Evolutionary conservation across 1,284 basidiomycete genomes (phyloP).

Genomic region (Trametes versicolor): DNA sequence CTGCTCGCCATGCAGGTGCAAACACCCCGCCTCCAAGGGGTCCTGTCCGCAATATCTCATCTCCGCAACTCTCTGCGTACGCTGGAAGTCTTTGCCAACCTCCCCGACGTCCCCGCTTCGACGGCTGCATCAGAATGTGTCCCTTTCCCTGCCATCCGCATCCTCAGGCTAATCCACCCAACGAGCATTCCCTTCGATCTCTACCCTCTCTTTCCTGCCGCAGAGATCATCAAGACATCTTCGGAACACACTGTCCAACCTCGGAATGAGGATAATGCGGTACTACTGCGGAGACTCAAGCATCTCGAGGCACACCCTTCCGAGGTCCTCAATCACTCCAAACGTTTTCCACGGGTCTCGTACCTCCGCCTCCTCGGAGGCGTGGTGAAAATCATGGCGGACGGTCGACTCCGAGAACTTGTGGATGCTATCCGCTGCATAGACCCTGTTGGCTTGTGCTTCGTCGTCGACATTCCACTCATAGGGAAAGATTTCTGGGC

Average conservation of each 20-base stretch:
- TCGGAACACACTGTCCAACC: background rate
- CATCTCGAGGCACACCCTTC: background rate
- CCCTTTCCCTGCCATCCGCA: background rate
- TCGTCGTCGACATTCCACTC: background rate
- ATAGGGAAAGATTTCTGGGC: background rate
- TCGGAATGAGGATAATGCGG: background rate
- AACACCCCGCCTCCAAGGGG: background rate
- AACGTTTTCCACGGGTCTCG: background rate
- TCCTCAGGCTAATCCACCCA: background rate
- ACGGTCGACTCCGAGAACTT: background rate
- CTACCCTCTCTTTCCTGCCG: background rate
- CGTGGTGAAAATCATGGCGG: background rate
- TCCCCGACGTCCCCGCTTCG: background rate
- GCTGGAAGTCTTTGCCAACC: background rate
- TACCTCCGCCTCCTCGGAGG: background rate
- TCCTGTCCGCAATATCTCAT: background rate
- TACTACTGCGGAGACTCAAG: background rate
- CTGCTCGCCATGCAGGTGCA: background rate
- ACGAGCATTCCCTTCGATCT: background rate
- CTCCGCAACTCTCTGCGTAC: background rate
- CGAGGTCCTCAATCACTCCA: background rate
- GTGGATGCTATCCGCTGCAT: background rate
- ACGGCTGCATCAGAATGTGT: background rate
- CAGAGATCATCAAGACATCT: background rate
- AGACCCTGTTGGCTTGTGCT: background rate